Evolutionary conservation across 345 rosid species (phyloP), one percentile per base, ranked within the genome.

Genomic region (Noccaea caerulescens): DNA sequence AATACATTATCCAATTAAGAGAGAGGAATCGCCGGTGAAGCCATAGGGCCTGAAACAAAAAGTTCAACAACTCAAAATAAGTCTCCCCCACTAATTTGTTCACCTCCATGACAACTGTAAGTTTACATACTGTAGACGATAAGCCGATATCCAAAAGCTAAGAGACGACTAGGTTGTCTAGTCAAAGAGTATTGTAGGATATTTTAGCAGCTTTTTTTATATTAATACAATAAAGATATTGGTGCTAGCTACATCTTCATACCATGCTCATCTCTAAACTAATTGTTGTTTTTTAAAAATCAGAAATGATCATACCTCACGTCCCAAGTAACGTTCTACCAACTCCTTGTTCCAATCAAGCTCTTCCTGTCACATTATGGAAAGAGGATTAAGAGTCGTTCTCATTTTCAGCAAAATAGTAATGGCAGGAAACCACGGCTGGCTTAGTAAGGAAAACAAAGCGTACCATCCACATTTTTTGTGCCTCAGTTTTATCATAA

Each of bases 21-120:
- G 90, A 83, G 56, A 93, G 90, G 76, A 86, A 93, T 13, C 96
- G 86, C 3, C 96, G 87, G 69, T 94, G 87, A 61, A 91, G 87
- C 96, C 96, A 93, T 50, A 87, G 74, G 45, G 91, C 96, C 94
- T 93, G 87, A 25, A 41, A 73, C 41, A 47, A 25, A 55, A 51
- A 38, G 14, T 10, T 8, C 4, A 74, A 50, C 54, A 49, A 3
- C 50, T 60, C 61, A 51, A 50, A 54, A 20, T 43, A 60, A 23
- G 68, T 51, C 49, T 1, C 30, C 30, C 30, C 30, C 13, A 65
- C 27, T 27, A 11, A 72, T 25, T 63, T 7, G 0, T 49, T 27
- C 27, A 65, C 38, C 46, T 53, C n/a, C 18, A 13, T 25, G 57
- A 13, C 57, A 63, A 36, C 38, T 33, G 62, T 33, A 11, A 34